Evolutionary conservation across 2,329 filamentous ascomycete genomes (phyloP).

Genomic region (Sclerotinia borealis): DNA sequence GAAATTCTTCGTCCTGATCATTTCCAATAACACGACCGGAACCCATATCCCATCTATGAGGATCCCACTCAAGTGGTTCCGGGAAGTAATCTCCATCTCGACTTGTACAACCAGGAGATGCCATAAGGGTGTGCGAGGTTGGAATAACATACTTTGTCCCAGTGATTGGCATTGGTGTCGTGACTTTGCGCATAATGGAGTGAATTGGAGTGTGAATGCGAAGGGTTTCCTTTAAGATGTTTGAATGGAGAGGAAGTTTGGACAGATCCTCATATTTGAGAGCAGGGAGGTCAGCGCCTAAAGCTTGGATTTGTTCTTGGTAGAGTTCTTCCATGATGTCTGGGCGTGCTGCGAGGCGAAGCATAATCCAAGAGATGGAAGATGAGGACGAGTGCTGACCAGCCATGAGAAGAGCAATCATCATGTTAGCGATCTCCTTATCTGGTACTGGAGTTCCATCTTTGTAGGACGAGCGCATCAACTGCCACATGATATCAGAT

Average conservation of each 20-base stretch:
- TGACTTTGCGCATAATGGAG: conserved; percentile 90
- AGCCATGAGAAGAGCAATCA: conserved; percentile 90
- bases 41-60: conserved; percentile 78
- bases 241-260: conserved; percentile 73
- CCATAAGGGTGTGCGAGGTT: conserved; percentile 71
- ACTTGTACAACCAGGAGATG: conserved; percentile 77
- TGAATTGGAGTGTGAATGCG: conserved; percentile 90
- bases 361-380: conserved; percentile 77
- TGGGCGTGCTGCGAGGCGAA: conserved; percentile 71
- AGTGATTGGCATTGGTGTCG: conserved; percentile 75
- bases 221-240: conserved; percentile 86
- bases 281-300: conserved; percentile 69
- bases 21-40: conserved; percentile 48
- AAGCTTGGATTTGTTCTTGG: conserved; percentile 67
- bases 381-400: conserved; percentile 86
- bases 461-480: conserved; percentile 84
- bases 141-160: conserved; percentile 81
- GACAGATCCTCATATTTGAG: conserved; percentile 72
- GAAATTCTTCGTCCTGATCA: conserved; percentile 62
- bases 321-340: conserved; percentile 76
- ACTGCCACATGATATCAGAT: conserved; percentile 82
- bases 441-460: conserved; percentile 73
- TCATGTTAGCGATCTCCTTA: conserved; percentile 82
- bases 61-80: conserved; percentile 77
- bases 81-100: conserved; percentile 72